Percentiles rank a stretch among this genome's conserved stretches.
phyloP scores from a whole-genome alignment of 306 rosid species.

The Cucurbita pepo region DNA sequence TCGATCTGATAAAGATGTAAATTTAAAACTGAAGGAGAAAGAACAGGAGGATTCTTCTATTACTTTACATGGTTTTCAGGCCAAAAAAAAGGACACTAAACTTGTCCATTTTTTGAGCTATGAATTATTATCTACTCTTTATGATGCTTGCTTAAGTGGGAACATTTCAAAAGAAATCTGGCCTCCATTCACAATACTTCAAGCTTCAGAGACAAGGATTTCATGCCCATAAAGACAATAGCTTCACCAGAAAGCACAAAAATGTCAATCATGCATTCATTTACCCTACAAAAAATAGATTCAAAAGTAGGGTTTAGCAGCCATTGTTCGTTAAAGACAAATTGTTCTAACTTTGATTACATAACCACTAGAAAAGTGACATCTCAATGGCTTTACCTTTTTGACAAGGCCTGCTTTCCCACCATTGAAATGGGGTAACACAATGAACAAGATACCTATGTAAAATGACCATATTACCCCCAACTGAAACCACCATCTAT shows the following conservation, averaged over 20 bases:
- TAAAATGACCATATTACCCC: constrained; percentile 12
- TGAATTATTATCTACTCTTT: background rate
- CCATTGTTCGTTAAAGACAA: background rate
- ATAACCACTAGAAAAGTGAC: constrained; percentile 1
- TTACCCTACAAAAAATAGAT: background rate
- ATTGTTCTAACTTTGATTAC: background rate
- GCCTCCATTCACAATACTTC: background rate
- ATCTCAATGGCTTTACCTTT: constrained; percentile 7
- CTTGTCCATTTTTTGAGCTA: background rate
- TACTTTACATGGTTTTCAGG: background rate
- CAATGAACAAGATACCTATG: constrained; percentile 11
- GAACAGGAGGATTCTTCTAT: background rate
- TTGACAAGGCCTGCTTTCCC: background rate
- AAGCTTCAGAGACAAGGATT: background rate
- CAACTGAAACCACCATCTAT: background rate
- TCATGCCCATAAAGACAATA: background rate
- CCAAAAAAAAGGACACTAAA: background rate
- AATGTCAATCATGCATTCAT: background rate
- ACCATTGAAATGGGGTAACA: constrained; percentile 22
- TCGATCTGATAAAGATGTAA: background rate
- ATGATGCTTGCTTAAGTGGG: background rate
- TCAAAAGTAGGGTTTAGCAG: background rate
- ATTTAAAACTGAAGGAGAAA: background rate
- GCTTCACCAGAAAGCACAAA: background rate
- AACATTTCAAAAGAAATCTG: background rate